Conservation (phyloP, 495 filamentous ascomycete species). For the Amniculicola lignicola region DNA sequence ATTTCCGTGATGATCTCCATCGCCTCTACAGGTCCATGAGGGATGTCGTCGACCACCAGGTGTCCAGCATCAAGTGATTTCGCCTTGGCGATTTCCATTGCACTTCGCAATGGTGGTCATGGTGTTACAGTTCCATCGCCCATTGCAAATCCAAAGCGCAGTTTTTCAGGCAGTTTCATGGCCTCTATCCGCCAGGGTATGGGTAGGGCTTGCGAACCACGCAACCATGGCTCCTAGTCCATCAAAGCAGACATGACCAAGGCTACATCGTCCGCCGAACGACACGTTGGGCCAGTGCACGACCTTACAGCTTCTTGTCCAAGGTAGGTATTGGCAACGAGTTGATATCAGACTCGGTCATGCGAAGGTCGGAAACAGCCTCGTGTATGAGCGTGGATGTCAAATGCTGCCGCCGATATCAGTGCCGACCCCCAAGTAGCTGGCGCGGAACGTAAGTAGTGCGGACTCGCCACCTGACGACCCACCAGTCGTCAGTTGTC, state of each 20-base stretch:
- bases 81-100: slow-evolving; percentile 2
- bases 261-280: background rate
- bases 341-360: background rate
- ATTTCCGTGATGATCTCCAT: background rate
- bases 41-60: background rate
- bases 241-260: background rate
- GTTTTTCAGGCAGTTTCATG: background rate
- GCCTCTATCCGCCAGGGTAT: background rate
- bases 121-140: background rate
- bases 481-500: slow-evolving; percentile 27
- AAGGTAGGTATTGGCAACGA: background rate
- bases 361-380: background rate
- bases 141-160: slow-evolving; percentile 1
- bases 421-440: slow-evolving; percentile 28
- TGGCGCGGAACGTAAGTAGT: slow-evolving; percentile 18
- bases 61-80: background rate
- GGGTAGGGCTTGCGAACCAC: background rate
- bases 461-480: slow-evolving; percentile 27
- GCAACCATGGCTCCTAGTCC: background rate
- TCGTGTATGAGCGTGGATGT: background rate
- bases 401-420: slow-evolving; percentile 32
- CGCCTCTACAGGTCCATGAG: background rate
- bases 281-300: slow-evolving; percentile 1
- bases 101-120: background rate
- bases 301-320: slow-evolving; percentile 1